Evolutionary conservation across 2,329 filamentous ascomycete species (phyloP).

Genomic region (Exophiala mesophila): DNA sequence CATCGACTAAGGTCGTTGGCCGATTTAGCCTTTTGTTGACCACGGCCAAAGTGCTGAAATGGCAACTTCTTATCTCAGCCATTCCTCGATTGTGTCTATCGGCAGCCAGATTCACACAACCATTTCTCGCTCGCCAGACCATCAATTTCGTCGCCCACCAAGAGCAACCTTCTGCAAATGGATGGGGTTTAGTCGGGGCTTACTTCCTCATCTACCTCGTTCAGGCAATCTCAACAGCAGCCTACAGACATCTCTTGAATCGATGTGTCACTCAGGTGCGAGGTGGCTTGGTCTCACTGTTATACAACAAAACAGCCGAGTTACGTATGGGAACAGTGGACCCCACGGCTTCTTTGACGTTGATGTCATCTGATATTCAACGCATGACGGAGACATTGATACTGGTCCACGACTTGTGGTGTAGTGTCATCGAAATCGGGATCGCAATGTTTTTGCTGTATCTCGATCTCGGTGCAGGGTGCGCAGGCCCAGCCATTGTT

Average conservation of each 20-base stretch:
- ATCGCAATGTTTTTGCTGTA: conserved; percentile 43
- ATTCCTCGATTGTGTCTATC: conserved; percentile 26
- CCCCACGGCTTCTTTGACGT: conserved; percentile 39
- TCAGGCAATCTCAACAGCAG: conserved; percentile 38
- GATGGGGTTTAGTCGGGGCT: conserved; percentile 42
- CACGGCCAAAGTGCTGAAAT: conserved; percentile 11
- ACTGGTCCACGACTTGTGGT: conserved; percentile 44
- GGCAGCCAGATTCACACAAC: conserved; percentile 30
- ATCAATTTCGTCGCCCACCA: conserved; percentile 32
- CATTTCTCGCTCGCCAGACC: conserved; percentile 34
- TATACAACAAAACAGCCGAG: conserved; percentile 46
- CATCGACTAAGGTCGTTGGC: conserved; percentile 30
- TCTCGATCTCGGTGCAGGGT: conserved; percentile 40
- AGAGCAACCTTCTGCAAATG: conserved; percentile 32
- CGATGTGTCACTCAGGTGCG: conserved; percentile 42
- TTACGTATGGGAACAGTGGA: conserved; percentile 31
- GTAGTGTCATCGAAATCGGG: conserved; percentile 40
- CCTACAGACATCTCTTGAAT: conserved; percentile 40
- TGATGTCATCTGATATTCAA: conserved; percentile 45
- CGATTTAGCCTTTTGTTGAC: conserved; percentile 12
- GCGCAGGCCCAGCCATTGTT: conserved; percentile 41
- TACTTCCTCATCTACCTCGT: conserved; percentile 41
- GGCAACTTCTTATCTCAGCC: conserved; percentile 17
- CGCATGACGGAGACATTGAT: conserved; percentile 39
- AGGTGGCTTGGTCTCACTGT: conserved; percentile 43